Evolutionary conservation across 1,284 basidiomycete genomes (phyloP).

Genomic region (Hemileia vastatrix): DNA sequence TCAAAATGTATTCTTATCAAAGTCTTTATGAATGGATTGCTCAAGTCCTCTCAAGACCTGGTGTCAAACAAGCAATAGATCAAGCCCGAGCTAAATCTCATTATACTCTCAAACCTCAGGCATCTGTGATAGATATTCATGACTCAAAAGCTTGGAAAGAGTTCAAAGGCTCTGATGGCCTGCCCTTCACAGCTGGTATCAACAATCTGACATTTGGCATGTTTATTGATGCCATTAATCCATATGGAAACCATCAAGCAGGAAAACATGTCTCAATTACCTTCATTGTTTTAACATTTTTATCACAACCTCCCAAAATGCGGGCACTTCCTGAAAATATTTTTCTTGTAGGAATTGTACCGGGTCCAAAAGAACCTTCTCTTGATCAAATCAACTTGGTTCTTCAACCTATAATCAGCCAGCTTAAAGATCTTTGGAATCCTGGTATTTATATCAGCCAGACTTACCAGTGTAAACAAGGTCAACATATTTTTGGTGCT

Average conservation of each 20-base stretch:
- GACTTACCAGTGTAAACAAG: not conserved
- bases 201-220: conserved; percentile 15
- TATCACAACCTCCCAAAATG: conserved; percentile 33
- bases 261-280: conserved; percentile 7
- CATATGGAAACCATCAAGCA: conserved; percentile 8
- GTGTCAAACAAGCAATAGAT: not conserved
- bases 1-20: conserved; percentile 13
- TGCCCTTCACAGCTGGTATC: not conserved
- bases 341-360: conserved; percentile 46
- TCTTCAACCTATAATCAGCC: conserved; percentile 39
- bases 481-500: not conserved
- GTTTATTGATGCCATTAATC: conserved; percentile 17
- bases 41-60: conserved; percentile 1
- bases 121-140: not conserved
- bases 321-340: conserved; percentile 45
- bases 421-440: conserved; percentile 39
- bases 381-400: conserved; percentile 37
- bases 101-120: not conserved
- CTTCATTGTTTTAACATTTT: conserved; percentile 10
- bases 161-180: conserved; percentile 10
- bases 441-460: conserved; percentile 32
- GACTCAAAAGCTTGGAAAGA: conserved; percentile 8
- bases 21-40: conserved; percentile 10
- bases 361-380: conserved; percentile 29
- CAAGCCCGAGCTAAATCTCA: not conserved